phyloP scores from a whole-genome alignment of 352 stramenopile species.

The Phytophthora pini region DNA sequence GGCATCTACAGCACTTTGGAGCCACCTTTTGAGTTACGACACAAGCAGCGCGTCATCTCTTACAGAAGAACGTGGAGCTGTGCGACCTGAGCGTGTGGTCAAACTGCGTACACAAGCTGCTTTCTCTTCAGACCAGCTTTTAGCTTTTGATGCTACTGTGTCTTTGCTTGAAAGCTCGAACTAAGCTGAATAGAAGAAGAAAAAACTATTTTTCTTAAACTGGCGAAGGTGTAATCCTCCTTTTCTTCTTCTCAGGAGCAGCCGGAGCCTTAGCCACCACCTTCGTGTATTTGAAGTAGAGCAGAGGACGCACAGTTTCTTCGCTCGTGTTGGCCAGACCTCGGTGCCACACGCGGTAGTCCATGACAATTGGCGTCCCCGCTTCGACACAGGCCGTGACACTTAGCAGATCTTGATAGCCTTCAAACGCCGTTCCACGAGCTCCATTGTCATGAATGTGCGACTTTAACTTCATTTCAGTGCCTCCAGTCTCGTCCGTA shows the following conservation, averaged over 20 bases:
- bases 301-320: slow-evolving; percentile 51
- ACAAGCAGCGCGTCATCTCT: slow-evolving; percentile 9
- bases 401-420: slow-evolving; percentile 58
- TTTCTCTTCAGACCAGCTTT: slow-evolving; percentile 35
- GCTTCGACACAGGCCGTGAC: slow-evolving; percentile 58
- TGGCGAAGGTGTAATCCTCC: slow-evolving; percentile 38
- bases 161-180: slow-evolving; percentile 21
- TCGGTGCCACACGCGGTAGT: slow-evolving; percentile 84
- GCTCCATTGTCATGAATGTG: slow-evolving; percentile 53
- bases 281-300: slow-evolving; percentile 79
- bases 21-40: slow-evolving; percentile 64
- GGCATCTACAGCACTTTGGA: slow-evolving; percentile 50
- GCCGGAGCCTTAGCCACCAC: background rate
- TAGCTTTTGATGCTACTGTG: slow-evolving; percentile 36
- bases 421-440: slow-evolving; percentile 49
- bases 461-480: slow-evolving; percentile 72
- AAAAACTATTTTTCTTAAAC: background rate
- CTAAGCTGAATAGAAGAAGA: slow-evolving; percentile 20
- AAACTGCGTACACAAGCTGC: slow-evolving; percentile 38
- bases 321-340: slow-evolving; percentile 59
- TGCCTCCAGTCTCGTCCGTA: slow-evolving; percentile 53
- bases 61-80: slow-evolving; percentile 2
- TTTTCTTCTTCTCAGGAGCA: slow-evolving; percentile 35
- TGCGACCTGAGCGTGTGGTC: slow-evolving; percentile 22
- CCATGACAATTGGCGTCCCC: slow-evolving; percentile 72